Evolutionary conservation across 768 basidiomycete genomes (phyloP).

Genomic region (Chalciporus piperatus): DNA sequence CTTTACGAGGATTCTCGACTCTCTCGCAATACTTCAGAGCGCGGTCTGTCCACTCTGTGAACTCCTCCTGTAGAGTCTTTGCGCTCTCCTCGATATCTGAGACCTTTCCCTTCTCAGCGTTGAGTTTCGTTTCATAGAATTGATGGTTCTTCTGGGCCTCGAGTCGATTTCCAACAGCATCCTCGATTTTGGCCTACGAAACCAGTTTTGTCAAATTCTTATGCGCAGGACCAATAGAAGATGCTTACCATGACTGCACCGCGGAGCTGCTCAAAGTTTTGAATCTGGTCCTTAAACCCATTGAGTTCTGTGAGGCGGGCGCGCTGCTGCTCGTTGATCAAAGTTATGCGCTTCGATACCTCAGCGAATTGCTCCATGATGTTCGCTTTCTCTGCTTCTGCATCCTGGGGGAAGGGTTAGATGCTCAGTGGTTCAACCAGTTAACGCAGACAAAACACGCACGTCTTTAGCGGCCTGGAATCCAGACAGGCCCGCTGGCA

Average conservation of each 20-base stretch:
- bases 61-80: slow-evolving; percentile 58
- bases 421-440: slow-evolving; percentile 1
- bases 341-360: slow-evolving; percentile 42
- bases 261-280: slow-evolving; percentile 47
- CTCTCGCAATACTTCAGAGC: slow-evolving; percentile 62
- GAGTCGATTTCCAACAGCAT: slow-evolving; percentile 48
- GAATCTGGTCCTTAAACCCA: slow-evolving; percentile 46
- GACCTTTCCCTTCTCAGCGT: slow-evolving; percentile 46
- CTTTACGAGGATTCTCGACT: slow-evolving; percentile 55
- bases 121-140: slow-evolving; percentile 53
- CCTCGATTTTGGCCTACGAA: slow-evolving; percentile 47
- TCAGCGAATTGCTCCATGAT: slow-evolving; percentile 49
- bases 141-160: slow-evolving; percentile 46
- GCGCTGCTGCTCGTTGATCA: slow-evolving; percentile 45
- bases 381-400: slow-evolving; percentile 48
- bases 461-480: slow-evolving; percentile 56
- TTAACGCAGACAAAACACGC: slow-evolving; percentile 14
- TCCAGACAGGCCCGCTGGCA: slow-evolving; percentile 60
- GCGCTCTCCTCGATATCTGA: slow-evolving; percentile 43
- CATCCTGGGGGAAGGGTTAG: slow-evolving; percentile 41
- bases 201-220: background rate
- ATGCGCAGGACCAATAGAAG: background rate
- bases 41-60: slow-evolving; percentile 60
- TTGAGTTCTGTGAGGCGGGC: slow-evolving; percentile 43
- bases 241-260: slow-evolving; percentile 43